A percentile compares a stretch with the other conserved stretches of the same genome.
phyloP scores from a whole-genome alignment of 441 rosid species.

The Erodium moschatum region DNA sequence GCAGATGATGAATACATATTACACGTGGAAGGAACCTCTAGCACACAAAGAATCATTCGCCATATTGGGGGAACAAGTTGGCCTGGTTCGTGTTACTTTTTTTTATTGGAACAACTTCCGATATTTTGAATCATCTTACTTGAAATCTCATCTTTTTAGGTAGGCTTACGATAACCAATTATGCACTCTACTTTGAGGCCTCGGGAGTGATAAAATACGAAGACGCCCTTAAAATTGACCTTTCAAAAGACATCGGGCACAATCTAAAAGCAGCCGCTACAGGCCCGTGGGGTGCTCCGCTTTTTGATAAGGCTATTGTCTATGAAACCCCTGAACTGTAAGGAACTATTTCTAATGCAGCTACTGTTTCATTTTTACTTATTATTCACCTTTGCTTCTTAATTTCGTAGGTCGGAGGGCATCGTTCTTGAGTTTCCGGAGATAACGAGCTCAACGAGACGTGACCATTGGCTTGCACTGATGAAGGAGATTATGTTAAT shows the following conservation, averaged over 20 bases:
- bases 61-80: slow-evolving; percentile 84
- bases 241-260: slow-evolving; percentile 42
- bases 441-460: slow-evolving; percentile 85
- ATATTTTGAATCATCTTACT: not conserved
- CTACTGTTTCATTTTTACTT: not conserved
- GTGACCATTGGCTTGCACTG: slow-evolving; percentile 82
- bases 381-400: slow-evolving; percentile 11
- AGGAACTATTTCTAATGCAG: slow-evolving; percentile 22
- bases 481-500: slow-evolving; percentile 53
- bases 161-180: slow-evolving; percentile 78
- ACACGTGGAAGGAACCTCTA: slow-evolving; percentile 90
- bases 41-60: slow-evolving; percentile 70
- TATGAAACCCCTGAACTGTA: slow-evolving; percentile 71
- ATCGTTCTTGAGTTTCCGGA: slow-evolving; percentile 88
- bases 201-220: slow-evolving; percentile 59
- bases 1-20: slow-evolving; percentile 77
- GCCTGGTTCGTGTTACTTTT: slow-evolving; percentile 53
- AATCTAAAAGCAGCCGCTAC: slow-evolving; percentile 60
- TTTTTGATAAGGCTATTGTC: slow-evolving; percentile 77
- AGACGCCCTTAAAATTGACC: slow-evolving; percentile 75
- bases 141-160: slow-evolving; percentile 37
- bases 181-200: slow-evolving; percentile 88
- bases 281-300: slow-evolving; percentile 95
- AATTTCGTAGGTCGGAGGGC: slow-evolving; percentile 55
- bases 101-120: not conserved